These are phyloP conservation scores for Lasiosphaeria miniovina DNA, from an alignment of 495 filamentous ascomycete genomes.

Conservation along the genomic window DNA sequence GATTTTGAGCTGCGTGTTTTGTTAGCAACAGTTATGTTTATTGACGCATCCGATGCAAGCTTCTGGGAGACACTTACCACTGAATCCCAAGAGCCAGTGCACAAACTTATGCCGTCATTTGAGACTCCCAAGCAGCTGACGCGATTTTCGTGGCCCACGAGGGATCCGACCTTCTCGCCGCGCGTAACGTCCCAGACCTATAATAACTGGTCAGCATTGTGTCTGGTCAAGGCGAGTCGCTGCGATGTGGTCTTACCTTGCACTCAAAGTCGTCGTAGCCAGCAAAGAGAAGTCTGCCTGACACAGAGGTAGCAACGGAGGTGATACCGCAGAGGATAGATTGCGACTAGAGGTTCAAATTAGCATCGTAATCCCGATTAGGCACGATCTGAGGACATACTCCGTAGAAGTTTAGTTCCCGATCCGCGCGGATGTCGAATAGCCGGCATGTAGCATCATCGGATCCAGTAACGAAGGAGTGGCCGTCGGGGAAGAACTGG, in stretches of 20 bases:
- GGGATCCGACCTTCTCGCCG: conserved; percentile 92
- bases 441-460: conserved; percentile 97
- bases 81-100: conserved; percentile 99
- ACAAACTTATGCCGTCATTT: conserved; percentile 98
- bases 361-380: background rate
- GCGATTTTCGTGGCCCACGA: conserved; percentile 96
- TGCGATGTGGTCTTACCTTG: conserved; percentile 64
- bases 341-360: conserved; percentile 67
- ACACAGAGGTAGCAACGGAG: conserved; percentile 96
- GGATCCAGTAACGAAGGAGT: conserved; percentile 97
- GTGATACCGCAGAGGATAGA: conserved; percentile 98
- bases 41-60: background rate
- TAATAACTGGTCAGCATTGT: conserved; percentile 11
- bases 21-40: conserved; percentile 14
- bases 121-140: conserved; percentile 98
- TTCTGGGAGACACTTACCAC: conserved; percentile 61
- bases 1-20: conserved; percentile 68
- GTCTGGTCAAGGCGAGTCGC: background rate
- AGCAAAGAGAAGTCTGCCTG: conserved; percentile 90
- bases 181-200: conserved; percentile 98
- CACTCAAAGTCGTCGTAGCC: conserved; percentile 99
- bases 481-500: conserved; percentile 98
- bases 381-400: conserved; percentile 49
- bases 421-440: conserved; percentile 95
- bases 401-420: conserved; percentile 94